Evolutionary conservation across 371 early-diverging fungal genomes (phyloP), one percentile per base, ranked within the genome.

Genomic region (Mucor mucedo): DNA sequence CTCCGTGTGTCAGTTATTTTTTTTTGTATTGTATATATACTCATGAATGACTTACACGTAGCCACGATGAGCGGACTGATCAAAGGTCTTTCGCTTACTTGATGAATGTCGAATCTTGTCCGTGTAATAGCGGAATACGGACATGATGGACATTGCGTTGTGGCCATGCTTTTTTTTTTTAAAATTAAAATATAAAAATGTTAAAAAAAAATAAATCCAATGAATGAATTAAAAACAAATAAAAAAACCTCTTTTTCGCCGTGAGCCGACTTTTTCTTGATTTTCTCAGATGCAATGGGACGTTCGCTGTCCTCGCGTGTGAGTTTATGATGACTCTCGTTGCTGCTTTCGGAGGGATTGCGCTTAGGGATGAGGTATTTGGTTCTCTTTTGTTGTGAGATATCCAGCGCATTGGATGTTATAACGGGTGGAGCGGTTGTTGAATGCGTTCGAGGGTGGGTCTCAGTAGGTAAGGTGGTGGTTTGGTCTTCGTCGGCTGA

Each of bases 271-370:
- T 75, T 78, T 60, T 78, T 78, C 63, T 81, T 81, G 14, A 81
- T 81, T 53, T 81, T 81, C 66, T 81, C 82, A 58, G 82, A 81
- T 13, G 82, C 82, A 73, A 81, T 81, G 2, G 82, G 82, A 16
- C 77, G 64, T 54, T 78, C 79, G 45, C 79, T 81, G 55, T 81
- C 82, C 56, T 81, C 79, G 62, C 82, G 63, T 13, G 82, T 81
- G 56, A 81, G 56, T 69, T 77, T 75, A 47, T 75, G 75, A 56
- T 80, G 80, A 68, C 69, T 79, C 1, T 50, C 50, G 5, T 30
- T 50, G 57, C 71, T 77, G 35, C 63, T 71, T 52, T 66, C 63
- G 41, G 57, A 58, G 57, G 61, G 44, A 28, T 38, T 27, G 5
- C 50, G 60, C 7, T 42, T 52, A 42, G 55, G 44, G 44, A 52